A percentile compares a stretch with the other conserved stretches of the same genome.
These are phyloP conservation scores for Diaporthe caulivora DNA, from an alignment of 2,329 filamentous ascomycete species.

Conservation along the genomic window DNA sequence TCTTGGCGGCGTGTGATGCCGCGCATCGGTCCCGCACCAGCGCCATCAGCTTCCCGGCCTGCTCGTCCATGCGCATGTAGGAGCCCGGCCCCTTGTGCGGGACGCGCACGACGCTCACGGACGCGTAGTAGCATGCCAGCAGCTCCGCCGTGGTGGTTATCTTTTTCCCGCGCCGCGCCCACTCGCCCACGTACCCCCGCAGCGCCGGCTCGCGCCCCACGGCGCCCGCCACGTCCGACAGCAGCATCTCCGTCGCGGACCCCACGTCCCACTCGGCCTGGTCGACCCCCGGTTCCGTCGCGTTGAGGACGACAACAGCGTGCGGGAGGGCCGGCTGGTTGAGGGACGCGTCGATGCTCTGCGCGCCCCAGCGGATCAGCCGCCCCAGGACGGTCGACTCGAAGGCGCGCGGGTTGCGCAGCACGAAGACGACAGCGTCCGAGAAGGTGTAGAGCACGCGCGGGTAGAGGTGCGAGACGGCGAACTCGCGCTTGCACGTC, in stretches of 20 bases:
- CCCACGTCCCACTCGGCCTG: slow-evolving; percentile 53
- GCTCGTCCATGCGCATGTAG: slow-evolving; percentile 25
- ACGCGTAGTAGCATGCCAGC: slow-evolving; percentile 19
- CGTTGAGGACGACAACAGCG: slow-evolving; percentile 66
- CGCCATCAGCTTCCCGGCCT: slow-evolving; percentile 14
- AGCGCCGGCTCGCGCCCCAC: slow-evolving; percentile 18
- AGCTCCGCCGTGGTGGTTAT: background rate
- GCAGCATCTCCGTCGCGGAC: background rate
- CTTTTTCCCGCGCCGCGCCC: background rate
- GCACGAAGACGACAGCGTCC: slow-evolving; percentile 55
- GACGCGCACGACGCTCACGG: slow-evolving; percentile 10
- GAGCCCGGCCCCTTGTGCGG: slow-evolving; percentile 26
- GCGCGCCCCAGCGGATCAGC: slow-evolving; percentile 60
- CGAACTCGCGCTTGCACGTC: slow-evolving; percentile 47
- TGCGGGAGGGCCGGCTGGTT: slow-evolving; percentile 68
- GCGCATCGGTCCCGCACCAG: background rate
- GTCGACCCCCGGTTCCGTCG: slow-evolving; percentile 52
- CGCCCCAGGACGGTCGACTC: slow-evolving; percentile 47
- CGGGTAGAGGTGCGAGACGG: slow-evolving; percentile 53
- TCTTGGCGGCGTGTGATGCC: background rate
- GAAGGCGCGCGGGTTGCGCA: slow-evolving; percentile 46
- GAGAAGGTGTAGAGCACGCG: slow-evolving; percentile 56
- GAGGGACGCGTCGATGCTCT: slow-evolving; percentile 59
- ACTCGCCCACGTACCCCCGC: background rate
- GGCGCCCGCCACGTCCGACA: background rate